phyloP scores from a whole-genome alignment of 2,329 filamentous ascomycete species.

The Juglanconis oblonga region DNA sequence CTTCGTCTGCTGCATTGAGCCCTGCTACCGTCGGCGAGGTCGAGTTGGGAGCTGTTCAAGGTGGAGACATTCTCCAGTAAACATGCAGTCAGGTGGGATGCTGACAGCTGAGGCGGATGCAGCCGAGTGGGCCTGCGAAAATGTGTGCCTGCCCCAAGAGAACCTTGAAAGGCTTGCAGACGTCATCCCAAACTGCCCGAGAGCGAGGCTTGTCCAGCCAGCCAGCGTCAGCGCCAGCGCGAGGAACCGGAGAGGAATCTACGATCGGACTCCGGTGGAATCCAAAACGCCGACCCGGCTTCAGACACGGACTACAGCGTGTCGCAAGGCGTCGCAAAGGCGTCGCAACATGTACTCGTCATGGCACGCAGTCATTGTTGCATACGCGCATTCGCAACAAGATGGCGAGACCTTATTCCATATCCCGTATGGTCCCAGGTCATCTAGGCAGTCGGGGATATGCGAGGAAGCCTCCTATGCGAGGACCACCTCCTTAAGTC shows the following conservation, averaged over 20 bases:
- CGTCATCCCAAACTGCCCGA: background rate
- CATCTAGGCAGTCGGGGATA: background rate
- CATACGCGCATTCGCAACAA: background rate
- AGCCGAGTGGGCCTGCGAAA: background rate
- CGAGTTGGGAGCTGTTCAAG: background rate
- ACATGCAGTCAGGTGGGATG: background rate
- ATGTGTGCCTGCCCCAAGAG: background rate
- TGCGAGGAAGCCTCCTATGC: background rate
- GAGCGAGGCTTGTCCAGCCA: background rate
- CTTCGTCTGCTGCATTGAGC: background rate
- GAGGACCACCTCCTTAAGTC: background rate
- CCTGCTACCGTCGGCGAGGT: background rate
- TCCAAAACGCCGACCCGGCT: background rate
- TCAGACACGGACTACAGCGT: background rate
- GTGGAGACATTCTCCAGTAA: background rate
- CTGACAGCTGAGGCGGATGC: background rate
- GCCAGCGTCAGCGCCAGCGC: too few species aligned
- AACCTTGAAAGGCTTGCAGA: background rate
- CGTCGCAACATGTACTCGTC: background rate
- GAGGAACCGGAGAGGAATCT: background rate
- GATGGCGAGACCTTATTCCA: background rate
- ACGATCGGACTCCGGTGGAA: constrained; percentile 1
- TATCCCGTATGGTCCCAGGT: background rate
- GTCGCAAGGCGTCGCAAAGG: background rate
- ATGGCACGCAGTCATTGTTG: background rate